phyloP scores from a whole-genome alignment of 176 grass and related monocot species.

The Avena sativa region DNA sequence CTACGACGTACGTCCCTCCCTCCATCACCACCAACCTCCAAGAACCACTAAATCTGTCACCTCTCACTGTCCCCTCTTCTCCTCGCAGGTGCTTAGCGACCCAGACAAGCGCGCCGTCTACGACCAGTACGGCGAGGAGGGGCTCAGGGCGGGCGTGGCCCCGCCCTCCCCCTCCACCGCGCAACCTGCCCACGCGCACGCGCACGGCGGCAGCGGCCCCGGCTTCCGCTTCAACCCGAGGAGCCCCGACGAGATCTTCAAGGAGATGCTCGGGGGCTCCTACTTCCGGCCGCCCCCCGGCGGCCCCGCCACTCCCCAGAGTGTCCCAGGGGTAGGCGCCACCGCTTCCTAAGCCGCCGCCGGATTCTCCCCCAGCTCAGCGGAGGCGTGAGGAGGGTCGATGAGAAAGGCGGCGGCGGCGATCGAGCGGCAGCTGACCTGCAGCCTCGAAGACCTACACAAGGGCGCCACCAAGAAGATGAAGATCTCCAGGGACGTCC shows the following conservation, averaged over 20 bases:
- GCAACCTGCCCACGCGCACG: background rate
- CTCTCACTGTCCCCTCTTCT: background rate
- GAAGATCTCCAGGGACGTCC: slow-evolving; percentile 81
- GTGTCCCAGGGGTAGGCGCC: slow-evolving; percentile 37
- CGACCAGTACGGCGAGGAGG: slow-evolving; percentile 84
- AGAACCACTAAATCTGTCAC: background rate
- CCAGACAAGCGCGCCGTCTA: slow-evolving; percentile 83
- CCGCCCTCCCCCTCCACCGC: slow-evolving; percentile 43
- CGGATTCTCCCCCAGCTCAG: background rate
- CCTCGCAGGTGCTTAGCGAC: slow-evolving; percentile 68
- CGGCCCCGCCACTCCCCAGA: slow-evolving; percentile 29
- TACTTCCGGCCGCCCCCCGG: slow-evolving; percentile 13
- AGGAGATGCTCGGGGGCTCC: slow-evolving; percentile 65
- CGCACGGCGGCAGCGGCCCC: background rate
- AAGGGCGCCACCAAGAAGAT: slow-evolving; percentile 88
- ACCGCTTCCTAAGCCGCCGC: background rate
- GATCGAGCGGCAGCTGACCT: slow-evolving; percentile 63
- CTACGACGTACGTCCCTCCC: slow-evolving; percentile 63
- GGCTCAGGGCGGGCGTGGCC: slow-evolving; percentile 53
- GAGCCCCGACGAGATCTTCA: slow-evolving; percentile 79
- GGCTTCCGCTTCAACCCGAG: slow-evolving; percentile 57
- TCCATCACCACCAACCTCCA: background rate
- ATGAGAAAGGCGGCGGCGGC: slow-evolving; percentile 53
- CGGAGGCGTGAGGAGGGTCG: slow-evolving; percentile 40
- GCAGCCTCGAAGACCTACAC: slow-evolving; percentile 71